Percentiles rank a stretch among this genome's conserved stretches.
Evolutionary conservation across 148 eudicot genomes (phyloP).

Genomic region (Silene conica): DNA sequence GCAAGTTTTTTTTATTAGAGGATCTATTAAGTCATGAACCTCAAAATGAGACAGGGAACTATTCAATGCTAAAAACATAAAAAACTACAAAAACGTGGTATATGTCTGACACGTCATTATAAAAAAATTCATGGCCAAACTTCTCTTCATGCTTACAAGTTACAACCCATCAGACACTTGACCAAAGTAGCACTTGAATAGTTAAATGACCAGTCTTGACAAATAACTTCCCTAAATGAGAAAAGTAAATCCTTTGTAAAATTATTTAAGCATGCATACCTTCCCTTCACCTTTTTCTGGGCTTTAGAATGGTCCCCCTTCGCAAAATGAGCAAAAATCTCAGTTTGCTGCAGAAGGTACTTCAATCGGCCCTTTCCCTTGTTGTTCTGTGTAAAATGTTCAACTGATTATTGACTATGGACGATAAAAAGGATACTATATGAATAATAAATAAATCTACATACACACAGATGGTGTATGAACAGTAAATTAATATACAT

Average conservation of each 20-base stretch:
- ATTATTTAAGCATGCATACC: slow-evolving; percentile 31
- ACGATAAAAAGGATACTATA: too few species aligned
- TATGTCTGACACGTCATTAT: background rate
- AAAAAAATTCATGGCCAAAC: background rate
- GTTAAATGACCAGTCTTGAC: background rate
- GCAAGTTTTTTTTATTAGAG: background rate
- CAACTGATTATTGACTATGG: background rate
- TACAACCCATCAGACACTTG: background rate
- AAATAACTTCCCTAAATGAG: background rate
- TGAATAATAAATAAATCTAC: background rate
- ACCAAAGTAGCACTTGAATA: background rate
- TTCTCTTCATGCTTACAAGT: background rate
- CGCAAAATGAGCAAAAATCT: slow-evolving; percentile 96
- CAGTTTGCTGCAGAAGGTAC: slow-evolving; percentile 92
- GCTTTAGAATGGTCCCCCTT: slow-evolving; percentile 69
- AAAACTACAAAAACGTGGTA: background rate
- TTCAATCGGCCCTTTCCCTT: slow-evolving; percentile 92
- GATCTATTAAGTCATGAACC: background rate
- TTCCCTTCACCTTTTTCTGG: slow-evolving; percentile 67
- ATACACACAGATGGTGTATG: background rate
- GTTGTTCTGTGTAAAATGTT: slow-evolving; percentile 50
- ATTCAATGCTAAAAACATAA: background rate
- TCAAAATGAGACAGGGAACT: background rate
- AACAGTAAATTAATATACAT: background rate
- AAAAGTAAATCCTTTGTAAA: background rate